Evolutionary conservation across 2,329 filamentous ascomycete species (phyloP), one percentile per base, ranked within the genome.

Genomic region (Botrytis hyacinthi): DNA sequence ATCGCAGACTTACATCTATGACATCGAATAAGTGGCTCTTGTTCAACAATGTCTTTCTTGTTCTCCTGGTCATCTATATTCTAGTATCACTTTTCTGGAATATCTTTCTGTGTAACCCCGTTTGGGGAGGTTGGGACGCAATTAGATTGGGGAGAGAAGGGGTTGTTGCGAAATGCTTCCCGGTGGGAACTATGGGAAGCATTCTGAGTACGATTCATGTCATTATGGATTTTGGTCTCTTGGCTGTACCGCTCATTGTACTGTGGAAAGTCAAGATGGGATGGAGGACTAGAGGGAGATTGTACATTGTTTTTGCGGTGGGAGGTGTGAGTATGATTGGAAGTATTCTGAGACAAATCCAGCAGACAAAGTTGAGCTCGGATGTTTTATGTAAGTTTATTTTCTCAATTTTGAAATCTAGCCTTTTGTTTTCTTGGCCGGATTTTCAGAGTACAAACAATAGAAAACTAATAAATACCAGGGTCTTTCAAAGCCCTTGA

Each of bases 211-310:
- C 78, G 46, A 78, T 82, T 18, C 82, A 83, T 71, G 80, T 82
- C 20, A 75, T 79, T 20, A 80, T 82, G 75, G 82, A 82, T 57
- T 80, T 82, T 73, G 76, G 76, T 14, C 75, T 83, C 2, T 76
- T 83, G n/a, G 60, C 76, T 3, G 79, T 81, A 0, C 82, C 82
- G 3, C 73, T 83, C 10, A 78, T 82, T n/a, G 80, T 83, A 1
- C 73, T 83, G 8, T 83, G 80, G 80, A 80, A 79, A 48, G 78
- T 83, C 2, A 75, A 76, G 20, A 82, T 83, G 77, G 75, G 78
- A 1, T 76, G 71, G 40, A 70, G 69, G 10, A 82, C 79, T 46
- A 83, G 82, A 68, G 51, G 76, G 20, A 77, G 81, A 10, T 75
- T 83, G 3, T 81, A 79, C 65, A 46, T 80, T 32, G 78, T 82